Percentiles rank a stretch among this genome's conserved stretches.
phyloP scores from a whole-genome alignment of 2,329 filamentous ascomycete genomes.

The Exophiala sideris region DNA sequence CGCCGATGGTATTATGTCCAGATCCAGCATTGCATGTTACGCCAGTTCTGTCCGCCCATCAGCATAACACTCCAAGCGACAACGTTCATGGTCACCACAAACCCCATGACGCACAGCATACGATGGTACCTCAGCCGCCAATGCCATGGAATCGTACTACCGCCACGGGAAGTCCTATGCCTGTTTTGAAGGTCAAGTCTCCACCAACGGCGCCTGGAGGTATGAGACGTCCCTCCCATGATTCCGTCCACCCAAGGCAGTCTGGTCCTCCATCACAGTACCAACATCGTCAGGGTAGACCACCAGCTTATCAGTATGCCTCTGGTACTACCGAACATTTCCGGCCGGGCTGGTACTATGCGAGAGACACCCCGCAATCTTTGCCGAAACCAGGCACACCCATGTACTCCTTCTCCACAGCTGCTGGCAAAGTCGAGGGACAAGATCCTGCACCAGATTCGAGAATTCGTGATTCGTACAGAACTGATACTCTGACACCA shows the following conservation, averaged over 20 bases:
- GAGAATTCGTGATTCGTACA: slow-evolving; percentile 29
- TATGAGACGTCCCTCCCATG: slow-evolving; percentile 8
- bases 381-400: slow-evolving; percentile 2
- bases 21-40: slow-evolving; percentile 21
- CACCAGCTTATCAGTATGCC: background rate
- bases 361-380: slow-evolving; percentile 8
- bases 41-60: slow-evolving; percentile 2
- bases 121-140: slow-evolving; percentile 1
- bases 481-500: slow-evolving; percentile 28
- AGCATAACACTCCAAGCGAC: background rate
- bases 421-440: slow-evolving; percentile 26
- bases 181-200: slow-evolving; percentile 18
- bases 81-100: background rate
- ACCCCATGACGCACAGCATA: background rate
- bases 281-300: slow-evolving; percentile 3
- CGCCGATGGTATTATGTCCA: slow-evolving; percentile 20
- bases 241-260: background rate
- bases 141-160: slow-evolving; percentile 21
- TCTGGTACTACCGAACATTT: slow-evolving; percentile 22
- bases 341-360: slow-evolving; percentile 28
- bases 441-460: slow-evolving; percentile 26
- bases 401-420: slow-evolving; percentile 28
- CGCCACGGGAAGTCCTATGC: slow-evolving; percentile 29
- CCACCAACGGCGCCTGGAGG: slow-evolving; percentile 4
- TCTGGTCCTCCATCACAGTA: background rate